Base-by-base conservation (phyloP, 176 grass and related monocot genomes). In the Pharus latifolius region DNA sequence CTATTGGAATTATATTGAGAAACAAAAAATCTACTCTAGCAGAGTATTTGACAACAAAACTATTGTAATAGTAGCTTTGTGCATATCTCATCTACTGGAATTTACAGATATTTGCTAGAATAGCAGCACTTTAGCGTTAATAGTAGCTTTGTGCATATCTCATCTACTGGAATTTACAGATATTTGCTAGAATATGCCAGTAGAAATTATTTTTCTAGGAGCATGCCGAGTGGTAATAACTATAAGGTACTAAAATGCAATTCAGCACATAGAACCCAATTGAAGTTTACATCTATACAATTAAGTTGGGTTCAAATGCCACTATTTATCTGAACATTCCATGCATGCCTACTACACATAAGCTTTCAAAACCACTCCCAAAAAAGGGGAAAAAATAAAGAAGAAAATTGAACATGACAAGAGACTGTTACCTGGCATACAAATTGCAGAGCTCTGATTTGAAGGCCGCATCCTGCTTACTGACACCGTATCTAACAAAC, bases 371-470 rank as follows among this genome's bases (percentile, higher is more conserved):
- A 25, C 28, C 73, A 23, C 47, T n/a, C n/a, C n/a, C n/a, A n/a
- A n/a, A n/a, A n/a, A n/a, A n/a, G n/a, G n/a, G n/a, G n/a, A n/a
- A n/a, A n/a, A n/a, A n/a, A n/a, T n/a, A n/a, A n/a, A n/a, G 25
- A 57, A 76, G 30, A 68, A 10, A 29, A 26, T 16, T 23, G 17
- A 16, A 4, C 11, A 24, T 33, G 26, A 35, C 53, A 62, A 83
- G 26, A 82, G 57, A 12, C 59, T n/a, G n/a, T 80, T 32, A 98
- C 89, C 86, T 85, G 57, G 48, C 70, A 70, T 93, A 98, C 67
- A 98, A 82, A 78, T 92, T 84, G 56, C 78, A 87, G 60, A 98
- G 84, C 89, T 98, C 94, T 34, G 65, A 70, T 85, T 87, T 98
- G 78, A 98, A 93, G 48, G 87, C 81, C 47, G 77, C 78, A 60